These are phyloP conservation scores for Chrysanthemum makinoi DNA, from an alignment of 129 eudicot genomes.

Conservation along the genomic window DNA sequence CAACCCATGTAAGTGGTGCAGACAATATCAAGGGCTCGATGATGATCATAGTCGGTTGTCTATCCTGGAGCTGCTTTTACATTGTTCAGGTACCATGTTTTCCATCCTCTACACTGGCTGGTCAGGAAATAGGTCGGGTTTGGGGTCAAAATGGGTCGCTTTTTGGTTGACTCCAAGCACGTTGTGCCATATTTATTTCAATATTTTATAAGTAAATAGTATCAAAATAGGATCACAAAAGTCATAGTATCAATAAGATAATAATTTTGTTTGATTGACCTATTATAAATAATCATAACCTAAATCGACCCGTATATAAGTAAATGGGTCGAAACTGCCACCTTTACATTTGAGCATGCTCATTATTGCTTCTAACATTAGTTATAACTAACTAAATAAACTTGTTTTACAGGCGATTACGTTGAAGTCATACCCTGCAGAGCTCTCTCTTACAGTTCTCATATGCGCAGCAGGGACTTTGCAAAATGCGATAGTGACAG, in stretches of 20 bases:
- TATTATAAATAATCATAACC: background rate
- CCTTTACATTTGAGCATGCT: background rate
- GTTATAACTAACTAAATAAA: background rate
- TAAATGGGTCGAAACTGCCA: constrained; percentile 5
- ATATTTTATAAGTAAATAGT: background rate
- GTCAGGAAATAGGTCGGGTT: too few species aligned
- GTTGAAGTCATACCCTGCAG: constrained; percentile 52
- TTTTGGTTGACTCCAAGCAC: background rate
- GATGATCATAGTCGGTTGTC: too few species aligned
- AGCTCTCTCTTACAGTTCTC: constrained; percentile 47
- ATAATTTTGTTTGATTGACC: background rate
- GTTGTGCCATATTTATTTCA: background rate
- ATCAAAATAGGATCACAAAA: background rate
- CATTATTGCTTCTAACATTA: constrained; percentile 4
- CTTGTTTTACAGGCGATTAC: constrained; percentile 38
- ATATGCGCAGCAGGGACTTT: constrained; percentile 46
- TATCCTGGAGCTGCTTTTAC: too few species aligned
- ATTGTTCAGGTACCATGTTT: too few species aligned
- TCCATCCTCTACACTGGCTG: too few species aligned
- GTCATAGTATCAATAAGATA: background rate
- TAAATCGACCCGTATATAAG: background rate
- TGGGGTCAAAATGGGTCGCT: too few species aligned
- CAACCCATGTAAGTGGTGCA: too few species aligned
- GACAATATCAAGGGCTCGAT: too few species aligned
- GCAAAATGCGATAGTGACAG: constrained; percentile 42